Evolutionary conservation across 345 rosid genomes (phyloP).

Genomic region (Garcia nutans): DNA sequence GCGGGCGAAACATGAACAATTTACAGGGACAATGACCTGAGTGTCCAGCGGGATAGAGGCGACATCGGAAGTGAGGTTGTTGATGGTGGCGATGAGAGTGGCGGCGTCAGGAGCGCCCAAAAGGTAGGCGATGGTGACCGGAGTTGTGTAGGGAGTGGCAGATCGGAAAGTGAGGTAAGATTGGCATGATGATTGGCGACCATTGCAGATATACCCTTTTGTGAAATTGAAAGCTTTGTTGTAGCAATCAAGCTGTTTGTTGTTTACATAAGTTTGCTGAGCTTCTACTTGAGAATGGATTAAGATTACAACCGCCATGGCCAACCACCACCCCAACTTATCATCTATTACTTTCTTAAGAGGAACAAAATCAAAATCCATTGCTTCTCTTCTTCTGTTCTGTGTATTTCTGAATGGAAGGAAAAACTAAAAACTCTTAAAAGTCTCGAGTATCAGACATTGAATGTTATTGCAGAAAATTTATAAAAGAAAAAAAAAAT

Average conservation of each 20-base stretch:
- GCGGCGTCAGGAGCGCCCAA: slow-evolving; percentile 32
- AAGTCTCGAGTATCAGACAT: too few relatives aligned
- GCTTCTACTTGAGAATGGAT: slow-evolving; percentile 7
- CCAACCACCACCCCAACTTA: background rate
- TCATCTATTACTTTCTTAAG: background rate
- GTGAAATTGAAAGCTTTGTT: slow-evolving; percentile 35
- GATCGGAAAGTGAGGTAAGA: slow-evolving; percentile 81
- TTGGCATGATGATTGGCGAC: slow-evolving; percentile 43
- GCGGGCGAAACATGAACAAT: slow-evolving; percentile 54
- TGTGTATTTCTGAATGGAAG: background rate
- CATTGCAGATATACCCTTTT: slow-evolving; percentile 53
- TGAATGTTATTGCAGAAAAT: too few relatives aligned
- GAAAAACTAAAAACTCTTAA: too few relatives aligned
- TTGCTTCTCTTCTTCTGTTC: background rate
- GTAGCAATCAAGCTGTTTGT: slow-evolving; percentile 51
- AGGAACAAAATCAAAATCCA: background rate
- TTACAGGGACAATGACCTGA: slow-evolving; percentile 52
- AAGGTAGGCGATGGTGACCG: slow-evolving; percentile 41
- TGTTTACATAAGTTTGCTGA: slow-evolving; percentile 67
- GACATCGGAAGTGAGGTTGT: slow-evolving; percentile 43
- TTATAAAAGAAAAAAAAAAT: too few relatives aligned
- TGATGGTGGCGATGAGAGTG: slow-evolving; percentile 49
- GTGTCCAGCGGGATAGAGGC: slow-evolving; percentile 31
- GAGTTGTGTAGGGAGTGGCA: slow-evolving; percentile 39
- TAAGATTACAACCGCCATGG: background rate